Percentiles rank a stretch among this genome's conserved stretches.
These are phyloP conservation scores for Exserohilum rostratum DNA, from an alignment of 2,329 filamentous ascomycete species.

Conservation along the genomic window DNA sequence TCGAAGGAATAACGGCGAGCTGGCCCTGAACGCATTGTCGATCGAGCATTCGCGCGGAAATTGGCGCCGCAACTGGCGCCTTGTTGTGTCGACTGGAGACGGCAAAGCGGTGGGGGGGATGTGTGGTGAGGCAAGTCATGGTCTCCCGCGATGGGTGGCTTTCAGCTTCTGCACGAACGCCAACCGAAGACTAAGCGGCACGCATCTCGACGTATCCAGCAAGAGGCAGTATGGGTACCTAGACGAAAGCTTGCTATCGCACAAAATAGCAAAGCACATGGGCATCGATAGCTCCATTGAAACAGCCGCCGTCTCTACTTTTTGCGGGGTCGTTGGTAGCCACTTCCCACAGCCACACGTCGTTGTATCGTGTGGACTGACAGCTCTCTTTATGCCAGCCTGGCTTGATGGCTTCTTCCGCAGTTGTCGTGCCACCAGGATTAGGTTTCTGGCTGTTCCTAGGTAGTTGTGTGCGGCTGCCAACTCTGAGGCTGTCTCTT, in stretches of 20 bases:
- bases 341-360: conserved; percentile 1
- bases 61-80: conserved; percentile 6
- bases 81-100: conserved; percentile 12
- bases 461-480: not conserved
- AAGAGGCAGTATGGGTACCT: no score
- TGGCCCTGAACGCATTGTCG: conserved; percentile 15
- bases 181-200: conserved; percentile 23
- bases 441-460: not conserved
- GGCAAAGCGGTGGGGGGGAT: conserved; percentile 3
- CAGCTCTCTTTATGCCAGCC: conserved; percentile 13
- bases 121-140: conserved; percentile 2
- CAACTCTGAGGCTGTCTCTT: not conserved
- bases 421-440: not conserved
- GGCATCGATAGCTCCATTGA: not conserved
- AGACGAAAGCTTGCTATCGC: conserved; percentile 3
- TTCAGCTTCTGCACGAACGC: conserved; percentile 25
- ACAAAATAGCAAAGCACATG: not conserved
- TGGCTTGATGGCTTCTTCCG: conserved; percentile 15
- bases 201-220: conserved; percentile 9
- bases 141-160: conserved; percentile 9
- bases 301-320: conserved; percentile 12
- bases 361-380: not conserved
- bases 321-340: conserved; percentile 14
- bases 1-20: conserved; percentile 25
- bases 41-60: conserved; percentile 14